Evolutionary conservation across 2,329 filamentous ascomycete species (phyloP).

Genomic region (Scopulariopsis brevicaulis): DNA sequence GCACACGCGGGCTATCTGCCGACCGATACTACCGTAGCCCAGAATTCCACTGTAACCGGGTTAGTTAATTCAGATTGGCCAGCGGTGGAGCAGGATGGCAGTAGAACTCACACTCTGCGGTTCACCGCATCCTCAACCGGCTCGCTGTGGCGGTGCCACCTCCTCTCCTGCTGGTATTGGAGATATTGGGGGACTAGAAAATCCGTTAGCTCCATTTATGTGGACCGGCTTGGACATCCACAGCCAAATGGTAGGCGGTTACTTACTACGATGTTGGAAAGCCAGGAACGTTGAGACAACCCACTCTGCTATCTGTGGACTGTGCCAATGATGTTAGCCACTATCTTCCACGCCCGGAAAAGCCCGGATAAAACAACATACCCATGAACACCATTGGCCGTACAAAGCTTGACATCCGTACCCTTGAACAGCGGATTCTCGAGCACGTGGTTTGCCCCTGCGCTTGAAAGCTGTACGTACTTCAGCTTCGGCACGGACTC

Average conservation of each 20-base stretch:
- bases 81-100: not conserved
- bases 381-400: conserved; percentile 48
- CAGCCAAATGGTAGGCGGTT: not conserved
- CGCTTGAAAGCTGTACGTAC: conserved; percentile 41
- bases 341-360: not conserved
- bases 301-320: conserved; percentile 47
- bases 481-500: conserved; percentile 33
- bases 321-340: conserved; percentile 10
- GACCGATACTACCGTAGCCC: conserved; percentile 42
- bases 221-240: not conserved
- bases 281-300: conserved; percentile 38
- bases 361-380: conserved; percentile 14
- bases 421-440: conserved; percentile 34
- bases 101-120: conserved; percentile 33
- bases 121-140: conserved; percentile 29
- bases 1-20: conserved; percentile 43
- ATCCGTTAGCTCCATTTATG: not conserved
- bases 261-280: conserved; percentile 33
- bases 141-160: conserved; percentile 25
- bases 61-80: not conserved
- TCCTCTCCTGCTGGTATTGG: conserved; percentile 27
- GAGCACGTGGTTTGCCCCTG: conserved; percentile 38
- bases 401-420: conserved; percentile 37
- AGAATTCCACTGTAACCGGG: conserved; percentile 30
- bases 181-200: conserved; percentile 30